Base-by-base conservation (phyloP, 1,139 yeast species). In the Nakaseomyces nivariensis region DNA sequence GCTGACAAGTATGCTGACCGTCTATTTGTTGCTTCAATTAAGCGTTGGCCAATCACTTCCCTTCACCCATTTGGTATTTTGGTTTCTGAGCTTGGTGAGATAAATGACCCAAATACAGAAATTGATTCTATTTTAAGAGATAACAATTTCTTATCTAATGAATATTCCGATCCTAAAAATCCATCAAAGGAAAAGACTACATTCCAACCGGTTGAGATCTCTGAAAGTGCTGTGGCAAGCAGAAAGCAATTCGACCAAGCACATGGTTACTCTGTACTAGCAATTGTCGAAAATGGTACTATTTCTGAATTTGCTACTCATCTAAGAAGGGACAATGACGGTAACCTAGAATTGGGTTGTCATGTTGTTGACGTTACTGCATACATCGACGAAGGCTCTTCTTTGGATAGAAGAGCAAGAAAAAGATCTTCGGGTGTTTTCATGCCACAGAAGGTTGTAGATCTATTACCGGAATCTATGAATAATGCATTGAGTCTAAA, bases 21-120 rank as follows among this genome's bases (percentile, higher is more conserved):
- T 60, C 72, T 89, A 49, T 92, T 92, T 64, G 94, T 92, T 54
- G 97, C 97, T 0, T 85, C 96, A 3, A 92, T 92, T 61, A 92
- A 92, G 67, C 83, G 98, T 69, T 92, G 98, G 98, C 98, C 98
- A 66, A 92, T 92, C 68, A 92, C 98, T 22, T 90, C 97, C 0
- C 77, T 92, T 66, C 98, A 92, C 72, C 98, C 98, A 3, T 92
- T 92, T 63, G 98, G 98, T 60, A 90, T 96, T 32, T 73, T 92
- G 54, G 85, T 90, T 34, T 87, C 90, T 49, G 88, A 85, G 60
- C 73, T 92, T 56, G 98, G 98, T 33, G 77, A 79, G 46, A 81
- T 86, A 60, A 88, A 83, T 57, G 92, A 85, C 56, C 77, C 82
- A 5, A 73, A 76, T 34, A 86, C 92, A 47, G 97, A 89, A 66